Base-by-base conservation (phyloP, 805 yeast genomes). In the Komagataella mondaviorum region DNA sequence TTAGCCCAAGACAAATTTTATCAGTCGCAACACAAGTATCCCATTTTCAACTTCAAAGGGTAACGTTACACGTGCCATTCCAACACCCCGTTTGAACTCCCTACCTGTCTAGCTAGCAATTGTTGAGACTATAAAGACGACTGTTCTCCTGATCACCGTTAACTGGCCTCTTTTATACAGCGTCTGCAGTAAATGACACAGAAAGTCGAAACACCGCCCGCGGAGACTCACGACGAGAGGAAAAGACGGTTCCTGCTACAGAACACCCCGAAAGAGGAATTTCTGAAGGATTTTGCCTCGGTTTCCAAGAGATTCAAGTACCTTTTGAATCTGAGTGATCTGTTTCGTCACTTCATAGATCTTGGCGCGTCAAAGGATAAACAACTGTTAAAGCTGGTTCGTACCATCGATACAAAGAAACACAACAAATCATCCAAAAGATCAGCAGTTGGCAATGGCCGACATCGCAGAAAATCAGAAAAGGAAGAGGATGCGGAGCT, bases 401-500 rank as follows among this genome's bases (percentile, higher is more conserved):
- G 76, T 36, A 58, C 68, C 49, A 60, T 77, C 45, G 65, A 67
- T 23, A 30, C 50, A 12, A 44, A 43, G 47, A 51, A 59, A 39
- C 67, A 65, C 48, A 48, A 49, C 23, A 39, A 23, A 20, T 44
- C 7, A 6, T 14, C 30, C 16, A 51, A 55, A 20, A 57, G 55
- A 44, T 55, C 56, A 18, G 47, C 59, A 6, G 51, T 54, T 6
- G 52, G 58, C 18, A 57, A 55, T 18, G 71, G 69, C 49, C 71
- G 69, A 51, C 73, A 84, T 59, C 71, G 85, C 60, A 72, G 89
- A 54, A 82, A 82, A 59, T 82, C 88, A 3, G 90, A 84, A 58
- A 77, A 80, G 60, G 90, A 85, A 62, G 93, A 85, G 61, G 90
- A 85, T 62, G 88, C 80, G 1, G 88, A 83, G 59, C 69, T 86